Evolutionary conservation across 2,329 filamentous ascomycete species (phyloP).

Genomic region (Mycogone perniciosa): DNA sequence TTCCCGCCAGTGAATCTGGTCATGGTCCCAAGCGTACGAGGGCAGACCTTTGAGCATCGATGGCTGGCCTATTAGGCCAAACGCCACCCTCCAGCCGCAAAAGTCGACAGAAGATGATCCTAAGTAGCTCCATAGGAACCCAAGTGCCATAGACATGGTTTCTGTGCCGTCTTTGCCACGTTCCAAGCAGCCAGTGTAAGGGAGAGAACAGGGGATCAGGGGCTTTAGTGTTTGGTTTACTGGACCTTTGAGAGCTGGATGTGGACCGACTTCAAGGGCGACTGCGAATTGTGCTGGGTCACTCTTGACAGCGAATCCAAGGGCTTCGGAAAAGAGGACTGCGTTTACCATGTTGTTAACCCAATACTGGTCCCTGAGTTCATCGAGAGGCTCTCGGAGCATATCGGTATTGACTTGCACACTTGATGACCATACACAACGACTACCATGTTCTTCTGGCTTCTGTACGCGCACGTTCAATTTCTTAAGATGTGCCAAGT

Average conservation of each 20-base stretch:
- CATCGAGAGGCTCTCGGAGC: not conserved
- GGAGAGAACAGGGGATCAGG: not conserved
- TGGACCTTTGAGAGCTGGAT: slow-evolving; percentile 1
- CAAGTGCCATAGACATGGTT: not conserved
- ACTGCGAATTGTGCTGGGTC: not conserved
- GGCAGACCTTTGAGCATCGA: not conserved
- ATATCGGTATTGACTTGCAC: not conserved
- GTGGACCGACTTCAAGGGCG: slow-evolving; percentile 1
- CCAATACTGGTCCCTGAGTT: not conserved
- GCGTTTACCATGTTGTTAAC: not conserved
- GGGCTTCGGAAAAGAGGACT: not conserved
- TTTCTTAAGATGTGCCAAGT: not conserved
- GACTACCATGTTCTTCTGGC: not conserved
- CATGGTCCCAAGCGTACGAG: slow-evolving; percentile 2
- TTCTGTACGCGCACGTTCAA: not conserved
- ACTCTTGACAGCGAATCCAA: not conserved
- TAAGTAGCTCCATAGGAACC: not conserved
- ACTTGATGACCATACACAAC: not conserved
- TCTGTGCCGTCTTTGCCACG: not conserved
- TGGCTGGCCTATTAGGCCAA: not conserved
- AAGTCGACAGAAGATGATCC: not conserved
- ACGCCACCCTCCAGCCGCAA: not conserved
- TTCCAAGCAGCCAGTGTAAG: not conserved
- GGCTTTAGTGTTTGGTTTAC: not conserved
- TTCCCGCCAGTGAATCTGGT: not conserved